Conservation (phyloP, 768 basidiomycete species). For the Panaeolus cyanescens region DNA sequence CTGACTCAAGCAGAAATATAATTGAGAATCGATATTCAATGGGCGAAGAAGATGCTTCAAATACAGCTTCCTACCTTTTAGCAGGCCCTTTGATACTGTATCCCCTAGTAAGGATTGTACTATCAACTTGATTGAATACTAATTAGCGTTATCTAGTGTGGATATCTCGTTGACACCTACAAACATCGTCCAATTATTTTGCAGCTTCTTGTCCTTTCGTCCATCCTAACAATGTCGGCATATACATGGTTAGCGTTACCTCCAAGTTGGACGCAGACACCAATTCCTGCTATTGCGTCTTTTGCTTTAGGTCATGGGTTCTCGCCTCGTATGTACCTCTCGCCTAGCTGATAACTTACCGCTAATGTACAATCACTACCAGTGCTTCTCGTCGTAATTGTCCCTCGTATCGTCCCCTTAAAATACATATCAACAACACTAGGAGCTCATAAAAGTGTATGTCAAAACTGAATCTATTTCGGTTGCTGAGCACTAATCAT, state of each 20-base stretch:
- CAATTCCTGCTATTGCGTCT: conserved; percentile 60
- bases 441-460: conserved; percentile 77
- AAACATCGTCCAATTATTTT: conserved; percentile 61
- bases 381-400: conserved; percentile 77
- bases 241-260: conserved; percentile 72
- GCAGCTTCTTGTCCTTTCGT: conserved; percentile 58
- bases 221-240: conserved; percentile 57
- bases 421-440: conserved; percentile 80
- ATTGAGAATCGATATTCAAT: conserved; percentile 68
- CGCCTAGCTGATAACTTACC: neutral
- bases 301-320: conserved; percentile 77
- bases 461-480: conserved; percentile 19
- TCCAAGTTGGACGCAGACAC: conserved; percentile 52
- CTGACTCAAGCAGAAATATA: conserved; percentile 58
- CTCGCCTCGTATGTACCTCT: conserved; percentile 55
- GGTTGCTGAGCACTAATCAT: neutral
- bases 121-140: neutral
- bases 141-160: conserved; percentile 42
- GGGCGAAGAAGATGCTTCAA: conserved; percentile 60
- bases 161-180: conserved; percentile 62
- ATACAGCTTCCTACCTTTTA: conserved; percentile 69
- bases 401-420: conserved; percentile 67
- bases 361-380: conserved; percentile 9
- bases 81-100: conserved; percentile 71
- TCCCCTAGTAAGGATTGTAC: conserved; percentile 54